Conservation (phyloP, 169 alveolate genomes). For the Plasmodium inui region DNA sequence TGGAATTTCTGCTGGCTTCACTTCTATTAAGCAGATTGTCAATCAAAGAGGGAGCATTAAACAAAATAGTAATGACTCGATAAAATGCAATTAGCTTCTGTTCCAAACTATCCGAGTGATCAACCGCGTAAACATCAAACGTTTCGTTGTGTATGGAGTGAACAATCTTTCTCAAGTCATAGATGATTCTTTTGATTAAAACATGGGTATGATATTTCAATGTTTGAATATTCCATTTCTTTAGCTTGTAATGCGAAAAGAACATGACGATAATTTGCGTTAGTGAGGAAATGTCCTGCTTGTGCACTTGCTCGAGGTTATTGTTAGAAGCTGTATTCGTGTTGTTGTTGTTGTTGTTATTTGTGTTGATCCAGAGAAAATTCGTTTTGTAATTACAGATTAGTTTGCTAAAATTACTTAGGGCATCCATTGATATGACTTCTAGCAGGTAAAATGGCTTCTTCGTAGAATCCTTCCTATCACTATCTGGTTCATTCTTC, state of each 20-base stretch:
- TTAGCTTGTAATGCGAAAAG: slow-evolving; percentile 70
- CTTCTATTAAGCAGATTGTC: slow-evolving; percentile 29
- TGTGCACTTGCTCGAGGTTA: slow-evolving; percentile 74
- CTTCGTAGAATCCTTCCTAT: slow-evolving; percentile 9
- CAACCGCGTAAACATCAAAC: slow-evolving; percentile 37
- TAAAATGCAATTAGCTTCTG: slow-evolving; percentile 68
- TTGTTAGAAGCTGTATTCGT: background rate
- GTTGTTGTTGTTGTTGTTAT: slow-evolving; percentile 21
- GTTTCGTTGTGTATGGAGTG: slow-evolving; percentile 37
- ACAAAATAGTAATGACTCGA: slow-evolving; percentile 48
- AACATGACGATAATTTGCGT: slow-evolving; percentile 51
- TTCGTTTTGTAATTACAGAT: slow-evolving; percentile 72
- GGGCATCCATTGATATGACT: slow-evolving; percentile 63
- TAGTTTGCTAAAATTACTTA: slow-evolving; percentile 53
- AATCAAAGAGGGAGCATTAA: slow-evolving; percentile 60
- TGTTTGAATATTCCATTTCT: slow-evolving; percentile 17
- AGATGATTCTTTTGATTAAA: slow-evolving; percentile 45
- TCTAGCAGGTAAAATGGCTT: slow-evolving; percentile 51
- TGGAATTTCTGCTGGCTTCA: background rate
- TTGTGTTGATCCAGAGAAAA: slow-evolving; percentile 57
- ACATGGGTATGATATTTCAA: slow-evolving; percentile 65
- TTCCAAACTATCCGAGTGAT: slow-evolving; percentile 71
- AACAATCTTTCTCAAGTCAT: slow-evolving; percentile 54
- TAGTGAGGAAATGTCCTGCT: slow-evolving; percentile 60
- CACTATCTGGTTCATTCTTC: slow-evolving; percentile 12